A percentile compares a stretch with the other conserved stretches of the same genome.
These are phyloP conservation scores for Bauhinia variegata DNA, from an alignment of 306 rosid species.

Conservation along the genomic window DNA sequence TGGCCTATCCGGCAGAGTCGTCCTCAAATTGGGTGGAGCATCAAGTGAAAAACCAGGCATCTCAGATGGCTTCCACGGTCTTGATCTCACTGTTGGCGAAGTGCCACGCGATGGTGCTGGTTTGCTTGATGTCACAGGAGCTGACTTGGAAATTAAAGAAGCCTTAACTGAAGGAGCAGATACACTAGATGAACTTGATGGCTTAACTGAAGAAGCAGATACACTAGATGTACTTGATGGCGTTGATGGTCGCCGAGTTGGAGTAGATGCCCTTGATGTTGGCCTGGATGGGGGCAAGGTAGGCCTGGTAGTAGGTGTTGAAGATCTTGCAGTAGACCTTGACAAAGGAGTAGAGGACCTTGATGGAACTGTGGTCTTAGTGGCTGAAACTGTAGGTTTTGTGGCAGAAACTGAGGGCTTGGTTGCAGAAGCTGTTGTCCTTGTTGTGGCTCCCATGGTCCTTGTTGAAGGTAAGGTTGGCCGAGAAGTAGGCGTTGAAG, in stretches of 20 bases:
- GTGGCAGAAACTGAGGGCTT: constrained; percentile 52
- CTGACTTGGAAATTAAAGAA: constrained; percentile 62
- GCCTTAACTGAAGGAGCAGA: constrained; percentile 57
- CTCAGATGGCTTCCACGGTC: constrained; percentile 95
- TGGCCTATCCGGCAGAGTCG: constrained; percentile 87
- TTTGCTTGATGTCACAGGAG: constrained; percentile 53
- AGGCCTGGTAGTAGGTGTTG: constrained; percentile 85
- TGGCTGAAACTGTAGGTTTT: constrained; percentile 47
- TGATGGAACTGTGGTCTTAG: constrained; percentile 51
- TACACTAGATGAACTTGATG: too few relatives aligned
- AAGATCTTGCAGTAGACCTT: constrained; percentile 75
- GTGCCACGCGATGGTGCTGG: constrained; percentile 78
- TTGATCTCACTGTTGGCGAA: constrained; percentile 83
- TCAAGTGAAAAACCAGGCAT: constrained; percentile 95
- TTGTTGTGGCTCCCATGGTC: constrained; percentile 49
- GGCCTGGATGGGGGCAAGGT: constrained; percentile 79
- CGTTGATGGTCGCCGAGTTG: constrained; percentile 78
- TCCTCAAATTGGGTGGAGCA: constrained; percentile 90
- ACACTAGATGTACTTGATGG: constrained; percentile 63
- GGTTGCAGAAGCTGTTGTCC: constrained; percentile 53
- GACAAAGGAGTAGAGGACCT: constrained; percentile 88
- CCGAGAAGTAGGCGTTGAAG: constrained; percentile 92
- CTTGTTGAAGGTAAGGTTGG: constrained; percentile 59
- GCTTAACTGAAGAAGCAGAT: too few relatives aligned
- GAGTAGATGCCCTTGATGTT: constrained; percentile 83